Evolutionary conservation across 179 eudicot genomes (phyloP).

Genomic region (Nepenthes alata): DNA sequence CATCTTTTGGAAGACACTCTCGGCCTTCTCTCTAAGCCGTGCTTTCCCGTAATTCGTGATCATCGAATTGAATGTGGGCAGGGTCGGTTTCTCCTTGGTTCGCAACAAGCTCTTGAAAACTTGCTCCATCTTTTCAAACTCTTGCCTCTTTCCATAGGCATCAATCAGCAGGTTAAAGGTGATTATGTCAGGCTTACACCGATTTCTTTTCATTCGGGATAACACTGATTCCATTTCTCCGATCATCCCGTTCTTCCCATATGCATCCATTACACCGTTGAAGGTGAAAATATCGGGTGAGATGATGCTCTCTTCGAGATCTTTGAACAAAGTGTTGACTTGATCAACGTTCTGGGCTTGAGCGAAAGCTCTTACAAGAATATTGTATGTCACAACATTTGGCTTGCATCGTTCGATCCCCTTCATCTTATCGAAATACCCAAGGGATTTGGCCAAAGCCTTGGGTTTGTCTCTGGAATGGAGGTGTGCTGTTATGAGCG

Average conservation of each 20-base stretch:
- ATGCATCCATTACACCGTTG: slow-evolving; percentile 94
- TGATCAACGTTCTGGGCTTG: slow-evolving; percentile 57
- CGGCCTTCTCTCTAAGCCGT: slow-evolving; percentile 78
- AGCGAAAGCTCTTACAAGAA: slow-evolving; percentile 87
- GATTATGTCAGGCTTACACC: slow-evolving; percentile 72
- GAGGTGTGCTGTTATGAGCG: slow-evolving; percentile 82
- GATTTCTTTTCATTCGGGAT: slow-evolving; percentile 61
- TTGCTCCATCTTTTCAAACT: slow-evolving; percentile 93
- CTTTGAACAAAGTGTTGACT: slow-evolving; percentile 62
- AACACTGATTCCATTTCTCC: slow-evolving; percentile 77
- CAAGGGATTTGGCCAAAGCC: slow-evolving; percentile 68
- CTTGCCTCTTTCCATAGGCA: slow-evolving; percentile 87
- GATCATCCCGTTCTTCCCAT: slow-evolving; percentile 93
- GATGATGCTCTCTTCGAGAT: slow-evolving; percentile 63
- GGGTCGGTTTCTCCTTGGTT: slow-evolving; percentile 80
- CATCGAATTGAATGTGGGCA: slow-evolving; percentile 89
- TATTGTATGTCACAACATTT: slow-evolving; percentile 77
- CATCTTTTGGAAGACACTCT: slow-evolving; percentile 46
- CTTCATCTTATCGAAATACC: slow-evolving; percentile 88
- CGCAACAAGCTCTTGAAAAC: slow-evolving; percentile 74
- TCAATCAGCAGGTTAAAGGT: slow-evolving; percentile 80
- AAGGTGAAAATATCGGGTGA: slow-evolving; percentile 75
- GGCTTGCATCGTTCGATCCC: slow-evolving; percentile 72
- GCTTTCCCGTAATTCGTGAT: slow-evolving; percentile 92
- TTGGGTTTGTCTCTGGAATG: slow-evolving; percentile 81